These are phyloP conservation scores for Cryptococcus sp. DNA, from an alignment of 1,284 basidiomycete genomes.

Conservation along the genomic window DNA sequence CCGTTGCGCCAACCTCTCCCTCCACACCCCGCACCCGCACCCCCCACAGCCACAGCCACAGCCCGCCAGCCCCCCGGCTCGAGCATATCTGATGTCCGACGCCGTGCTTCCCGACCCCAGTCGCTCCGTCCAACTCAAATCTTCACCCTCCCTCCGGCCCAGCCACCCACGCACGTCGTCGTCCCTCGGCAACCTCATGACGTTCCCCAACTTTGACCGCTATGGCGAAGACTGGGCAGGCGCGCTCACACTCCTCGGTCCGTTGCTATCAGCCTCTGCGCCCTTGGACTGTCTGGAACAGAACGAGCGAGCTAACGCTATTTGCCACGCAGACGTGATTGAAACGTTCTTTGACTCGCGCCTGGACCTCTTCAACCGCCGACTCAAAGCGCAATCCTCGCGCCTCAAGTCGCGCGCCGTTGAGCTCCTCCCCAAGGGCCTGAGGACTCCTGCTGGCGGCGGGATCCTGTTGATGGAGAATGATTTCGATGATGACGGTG, in stretches of 20 bases:
- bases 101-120: background rate
- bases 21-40: no score
- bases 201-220: constrained; percentile 27
- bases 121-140: background rate
- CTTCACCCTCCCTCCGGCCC: constrained; percentile 10
- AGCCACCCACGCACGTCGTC: constrained; percentile 16
- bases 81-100: background rate
- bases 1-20: no score
- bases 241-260: constrained; percentile 45
- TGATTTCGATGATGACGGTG: constrained; percentile 20
- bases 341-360: constrained; percentile 63
- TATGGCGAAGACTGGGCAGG: constrained; percentile 46
- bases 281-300: background rate
- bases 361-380: constrained; percentile 81
- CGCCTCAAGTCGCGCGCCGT: constrained; percentile 74
- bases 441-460: constrained; percentile 50
- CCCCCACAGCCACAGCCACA: no score
- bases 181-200: constrained; percentile 32
- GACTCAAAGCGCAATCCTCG: constrained; percentile 78
- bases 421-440: constrained; percentile 58
- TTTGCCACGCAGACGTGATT: constrained; percentile 39
- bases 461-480: constrained; percentile 34
- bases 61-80: no score
- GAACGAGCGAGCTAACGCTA: constrained; percentile 1
- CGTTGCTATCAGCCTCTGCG: constrained; percentile 7